Conservation (phyloP, 192 early-diverging fungal genomes). For the Backusella australiensis region DNA sequence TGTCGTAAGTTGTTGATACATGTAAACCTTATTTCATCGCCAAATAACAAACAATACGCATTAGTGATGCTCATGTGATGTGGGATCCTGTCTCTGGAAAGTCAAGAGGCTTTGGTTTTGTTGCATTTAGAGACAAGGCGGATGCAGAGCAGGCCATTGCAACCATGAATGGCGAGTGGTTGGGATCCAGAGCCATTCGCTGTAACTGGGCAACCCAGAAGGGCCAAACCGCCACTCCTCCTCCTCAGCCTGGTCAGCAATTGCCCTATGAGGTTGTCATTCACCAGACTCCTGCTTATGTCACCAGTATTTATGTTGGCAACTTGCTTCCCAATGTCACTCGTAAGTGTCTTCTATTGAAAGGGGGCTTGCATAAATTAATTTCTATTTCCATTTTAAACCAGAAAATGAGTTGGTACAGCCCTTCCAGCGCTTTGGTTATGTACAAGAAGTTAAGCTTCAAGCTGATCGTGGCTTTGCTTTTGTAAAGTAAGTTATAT, state of each 20-base stretch:
- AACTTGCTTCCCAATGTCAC: slow-evolving; percentile 81
- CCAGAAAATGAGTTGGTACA: slow-evolving; percentile 65
- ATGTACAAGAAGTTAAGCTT: slow-evolving; percentile 74
- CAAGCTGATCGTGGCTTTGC: slow-evolving; percentile 91
- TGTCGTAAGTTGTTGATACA: slow-evolving; percentile 60
- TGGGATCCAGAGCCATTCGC: slow-evolving; percentile 83
- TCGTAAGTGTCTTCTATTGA: slow-evolving; percentile 42
- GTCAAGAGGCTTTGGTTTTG: slow-evolving; percentile 91
- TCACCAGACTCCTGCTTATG: slow-evolving; percentile 75
- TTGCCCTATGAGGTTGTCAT: slow-evolving; percentile 70
- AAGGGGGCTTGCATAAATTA: slow-evolving; percentile 12
- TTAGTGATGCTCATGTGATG: slow-evolving; percentile 90
- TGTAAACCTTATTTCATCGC: too few relatives aligned
- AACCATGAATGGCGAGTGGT: slow-evolving; percentile 86
- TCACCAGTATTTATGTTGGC: slow-evolving; percentile 88
- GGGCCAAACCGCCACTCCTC: slow-evolving; percentile 41
- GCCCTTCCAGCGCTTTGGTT: slow-evolving; percentile 78
- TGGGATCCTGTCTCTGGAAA: slow-evolving; percentile 88
- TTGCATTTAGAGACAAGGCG: slow-evolving; percentile 80
- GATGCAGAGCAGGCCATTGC: slow-evolving; percentile 87
- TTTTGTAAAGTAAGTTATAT: slow-evolving; percentile 72
- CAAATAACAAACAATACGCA: too few relatives aligned
- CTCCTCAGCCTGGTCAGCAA: slow-evolving; percentile 43
- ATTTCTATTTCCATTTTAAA: neutral
- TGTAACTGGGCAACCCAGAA: slow-evolving; percentile 96